Percentiles rank a stretch among this genome's conserved stretches.
Conservation (phyloP, 495 filamentous ascomycete genomes). For the Saxophila tyrrhenica region DNA sequence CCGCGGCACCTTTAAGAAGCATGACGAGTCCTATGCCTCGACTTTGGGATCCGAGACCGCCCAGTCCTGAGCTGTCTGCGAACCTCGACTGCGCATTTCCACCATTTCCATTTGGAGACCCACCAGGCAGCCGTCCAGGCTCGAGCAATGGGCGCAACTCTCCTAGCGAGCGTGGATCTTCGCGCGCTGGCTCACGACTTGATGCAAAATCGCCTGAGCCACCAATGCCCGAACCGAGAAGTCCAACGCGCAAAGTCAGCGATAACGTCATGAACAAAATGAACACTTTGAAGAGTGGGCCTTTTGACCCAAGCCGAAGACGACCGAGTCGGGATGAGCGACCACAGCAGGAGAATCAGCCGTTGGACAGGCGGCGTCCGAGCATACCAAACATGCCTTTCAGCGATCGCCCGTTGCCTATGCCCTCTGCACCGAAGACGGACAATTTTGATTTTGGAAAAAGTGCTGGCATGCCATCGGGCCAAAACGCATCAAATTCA, state of each 20-base stretch:
- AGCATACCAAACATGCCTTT: conserved; percentile 11
- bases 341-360: conserved; percentile 9
- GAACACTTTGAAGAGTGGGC: conserved; percentile 55
- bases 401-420: conserved; percentile 2
- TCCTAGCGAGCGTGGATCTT: conserved; percentile 8
- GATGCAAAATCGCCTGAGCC: conserved; percentile 24
- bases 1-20: conserved; percentile 35
- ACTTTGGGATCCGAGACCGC: conserved; percentile 29
- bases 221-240: conserved; percentile 38
- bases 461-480: background rate
- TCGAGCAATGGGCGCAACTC: conserved; percentile 29
- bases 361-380: conserved; percentile 10
- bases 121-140: conserved; percentile 24
- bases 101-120: conserved; percentile 40
- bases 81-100: conserved; percentile 54
- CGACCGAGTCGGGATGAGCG: conserved; percentile 3
- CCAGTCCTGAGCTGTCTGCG: conserved; percentile 28
- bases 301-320: conserved; percentile 41
- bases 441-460: conserved; percentile 1
- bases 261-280: conserved; percentile 45
- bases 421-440: conserved; percentile 9
- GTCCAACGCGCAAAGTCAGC: conserved; percentile 30
- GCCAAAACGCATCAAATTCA: background rate
- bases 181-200: conserved; percentile 5
- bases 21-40: conserved; percentile 36